Evolutionary conservation across 768 basidiomycete genomes (phyloP).

Genomic region (Galerina sulciceps): DNA sequence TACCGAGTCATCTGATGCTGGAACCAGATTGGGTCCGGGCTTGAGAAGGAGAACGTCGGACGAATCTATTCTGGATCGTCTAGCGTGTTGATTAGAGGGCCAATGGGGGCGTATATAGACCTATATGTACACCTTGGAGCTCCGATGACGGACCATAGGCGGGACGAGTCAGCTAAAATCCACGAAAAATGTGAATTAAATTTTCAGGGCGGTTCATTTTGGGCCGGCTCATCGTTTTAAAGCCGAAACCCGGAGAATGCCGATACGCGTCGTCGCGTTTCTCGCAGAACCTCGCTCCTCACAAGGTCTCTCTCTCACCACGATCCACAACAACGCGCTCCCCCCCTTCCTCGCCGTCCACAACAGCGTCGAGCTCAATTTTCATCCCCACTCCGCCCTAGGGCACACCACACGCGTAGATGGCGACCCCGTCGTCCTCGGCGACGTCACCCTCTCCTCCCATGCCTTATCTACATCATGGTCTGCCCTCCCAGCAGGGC

Average conservation of each 20-base stretch:
- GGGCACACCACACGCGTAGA: conserved; percentile 46
- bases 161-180: background rate
- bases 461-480: conserved; percentile 60
- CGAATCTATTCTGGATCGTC: conserved; percentile 11
- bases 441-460: conserved; percentile 84
- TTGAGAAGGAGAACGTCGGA: conserved; percentile 11
- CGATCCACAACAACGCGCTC: conserved; percentile 29
- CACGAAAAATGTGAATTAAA: conserved; percentile 3
- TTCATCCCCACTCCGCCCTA: conserved; percentile 36
- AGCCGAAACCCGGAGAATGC: conserved; percentile 51
- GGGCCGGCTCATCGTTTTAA: conserved; percentile 34
- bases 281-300: conserved; percentile 36
- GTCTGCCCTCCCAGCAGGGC: conserved; percentile 41
- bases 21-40: conserved; percentile 10
- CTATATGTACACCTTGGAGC: background rate
- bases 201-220: conserved; percentile 19
- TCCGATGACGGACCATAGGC: background rate
- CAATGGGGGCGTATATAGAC: conserved; percentile 5
- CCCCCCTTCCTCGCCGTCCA: conserved; percentile 31
- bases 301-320: conserved; percentile 34
- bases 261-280: conserved; percentile 61
- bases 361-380: conserved; percentile 40
- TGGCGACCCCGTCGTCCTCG: conserved; percentile 83
- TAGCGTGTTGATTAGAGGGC: conserved; percentile 11
- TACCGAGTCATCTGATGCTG: conserved; percentile 37